phyloP scores from a whole-genome alignment of 2,329 filamentous ascomycete genomes.

The Chrysosporium keratinophilum region DNA sequence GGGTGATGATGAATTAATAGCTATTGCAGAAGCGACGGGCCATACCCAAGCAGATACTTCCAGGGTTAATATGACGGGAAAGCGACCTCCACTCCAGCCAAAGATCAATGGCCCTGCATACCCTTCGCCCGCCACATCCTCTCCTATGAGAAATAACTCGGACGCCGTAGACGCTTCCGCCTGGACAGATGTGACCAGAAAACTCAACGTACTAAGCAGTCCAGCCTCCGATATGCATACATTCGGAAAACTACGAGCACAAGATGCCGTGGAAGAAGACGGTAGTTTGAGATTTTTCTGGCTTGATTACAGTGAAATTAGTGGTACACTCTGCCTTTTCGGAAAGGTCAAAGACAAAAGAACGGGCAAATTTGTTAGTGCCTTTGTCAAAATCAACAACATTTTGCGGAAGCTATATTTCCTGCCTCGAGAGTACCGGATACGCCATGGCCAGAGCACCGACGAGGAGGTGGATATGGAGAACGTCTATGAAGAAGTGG shows the following conservation, averaged over 20 bases:
- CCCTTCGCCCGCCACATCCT: conserved; percentile 65
- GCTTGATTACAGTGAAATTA: conserved; percentile 90
- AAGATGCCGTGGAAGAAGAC: conserved; percentile 85
- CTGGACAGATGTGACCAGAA: conserved; percentile 80
- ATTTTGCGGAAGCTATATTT: conserved; percentile 89
- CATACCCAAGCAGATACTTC: conserved; percentile 51
- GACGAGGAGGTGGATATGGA: conserved; percentile 72
- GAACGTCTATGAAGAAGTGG: conserved; percentile 84
- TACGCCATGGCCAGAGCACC: conserved; percentile 54
- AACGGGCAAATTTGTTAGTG: conserved; percentile 68
- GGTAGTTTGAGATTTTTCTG: conserved; percentile 91
- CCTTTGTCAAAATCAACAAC: conserved; percentile 93
- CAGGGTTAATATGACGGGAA: conserved; percentile 77
- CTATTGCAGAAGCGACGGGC: conserved; percentile 66
- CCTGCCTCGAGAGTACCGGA: conserved; percentile 60
- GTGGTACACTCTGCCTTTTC: conserved; percentile 84
- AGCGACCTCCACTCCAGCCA: conserved; percentile 54
- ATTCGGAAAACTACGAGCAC: conserved; percentile 70
- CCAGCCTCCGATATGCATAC: conserved; percentile 51
- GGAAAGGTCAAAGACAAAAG: conserved; percentile 91
- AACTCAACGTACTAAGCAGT: conserved; percentile 73
- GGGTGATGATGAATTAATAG: conserved; percentile 72
- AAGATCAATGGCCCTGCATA: conserved; percentile 60
- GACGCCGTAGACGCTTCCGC: conserved; percentile 63
- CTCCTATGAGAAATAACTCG: conserved; percentile 53